A percentile compares a stretch with the other conserved stretches of the same genome.
These are phyloP conservation scores for Penicillium soppii DNA, from an alignment of 495 filamentous ascomycete genomes.

Conservation along the genomic window DNA sequence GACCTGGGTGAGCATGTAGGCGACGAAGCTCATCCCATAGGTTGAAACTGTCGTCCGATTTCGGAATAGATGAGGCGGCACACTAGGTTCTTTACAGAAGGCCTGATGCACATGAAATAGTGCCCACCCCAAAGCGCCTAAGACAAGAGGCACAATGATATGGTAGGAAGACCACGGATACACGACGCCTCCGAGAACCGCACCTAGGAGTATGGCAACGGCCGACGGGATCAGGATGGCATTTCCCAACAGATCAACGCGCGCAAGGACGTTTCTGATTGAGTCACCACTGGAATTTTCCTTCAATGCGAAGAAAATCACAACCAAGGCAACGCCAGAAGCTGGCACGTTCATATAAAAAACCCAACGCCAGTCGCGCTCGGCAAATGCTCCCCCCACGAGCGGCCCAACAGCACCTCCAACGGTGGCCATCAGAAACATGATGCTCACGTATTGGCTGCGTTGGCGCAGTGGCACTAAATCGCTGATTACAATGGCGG, in stretches of 20 bases:
- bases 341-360: not conserved
- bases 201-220: not conserved
- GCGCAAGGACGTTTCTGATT: no score
- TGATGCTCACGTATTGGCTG: not conserved
- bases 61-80: not conserved
- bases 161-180: not conserved
- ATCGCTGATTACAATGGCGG: no score
- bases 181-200: not conserved
- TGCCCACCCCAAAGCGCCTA: no score
- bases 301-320: not conserved
- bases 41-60: not conserved
- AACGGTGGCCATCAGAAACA: not conserved
- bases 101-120: no score
- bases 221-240: not conserved
- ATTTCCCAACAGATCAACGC: not conserved
- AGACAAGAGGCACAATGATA: no score
- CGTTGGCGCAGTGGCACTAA: not conserved
- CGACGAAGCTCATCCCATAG: not conserved
- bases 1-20: not conserved
- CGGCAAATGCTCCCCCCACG: not conserved
- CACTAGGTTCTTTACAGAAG: not conserved
- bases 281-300: no score
- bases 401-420: not conserved
- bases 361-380: not conserved
- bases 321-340: not conserved